Evolutionary conservation across 768 basidiomycete species (phyloP).

Genomic region (Flagelloscypha sp.): DNA sequence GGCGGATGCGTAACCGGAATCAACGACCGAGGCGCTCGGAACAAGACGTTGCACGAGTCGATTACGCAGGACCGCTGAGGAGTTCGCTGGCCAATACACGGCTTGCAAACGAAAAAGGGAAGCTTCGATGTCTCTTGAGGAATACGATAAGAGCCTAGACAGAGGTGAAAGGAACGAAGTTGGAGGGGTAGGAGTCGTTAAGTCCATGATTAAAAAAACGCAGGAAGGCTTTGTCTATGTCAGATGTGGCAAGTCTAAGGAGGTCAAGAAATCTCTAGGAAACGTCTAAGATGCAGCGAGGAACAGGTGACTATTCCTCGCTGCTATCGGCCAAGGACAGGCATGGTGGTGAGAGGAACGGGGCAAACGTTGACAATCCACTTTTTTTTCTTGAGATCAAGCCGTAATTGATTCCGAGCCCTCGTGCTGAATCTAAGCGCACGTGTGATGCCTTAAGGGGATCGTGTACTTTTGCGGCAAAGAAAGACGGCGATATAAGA

Average conservation of each 20-base stretch:
- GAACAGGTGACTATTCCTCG: conserved; percentile 31
- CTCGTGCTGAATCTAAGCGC: too few relatives aligned
- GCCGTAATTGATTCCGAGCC: too few relatives aligned
- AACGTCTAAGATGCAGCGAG: conserved; percentile 22
- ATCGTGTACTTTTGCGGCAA: too few relatives aligned
- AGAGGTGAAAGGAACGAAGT: conserved; percentile 53
- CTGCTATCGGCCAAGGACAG: conserved; percentile 45
- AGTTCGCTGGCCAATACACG: conserved; percentile 43
- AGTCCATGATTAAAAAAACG: too few relatives aligned
- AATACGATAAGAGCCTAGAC: conserved; percentile 26
- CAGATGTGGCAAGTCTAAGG: conserved; percentile 12
- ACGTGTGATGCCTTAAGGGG: too few relatives aligned
- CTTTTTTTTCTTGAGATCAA: too few relatives aligned
- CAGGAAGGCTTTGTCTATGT: conserved; percentile 8
- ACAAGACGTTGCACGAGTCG: conserved; percentile 15
- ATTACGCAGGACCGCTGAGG: conserved; percentile 18
- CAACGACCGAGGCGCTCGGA: conserved; percentile 41
- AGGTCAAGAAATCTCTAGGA: conserved; percentile 11
- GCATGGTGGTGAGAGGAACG: conserved; percentile 24
- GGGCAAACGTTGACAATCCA: too few relatives aligned
- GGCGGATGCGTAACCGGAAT: conserved; percentile 75
- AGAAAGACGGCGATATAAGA: too few relatives aligned
- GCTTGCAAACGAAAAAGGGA: conserved; percentile 36
- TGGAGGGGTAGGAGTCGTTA: conserved; percentile 27
- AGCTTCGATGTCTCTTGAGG: conserved; percentile 27